Evolutionary conservation across 140 eudicot genomes (phyloP).

Genomic region (Flaveria floridana): DNA sequence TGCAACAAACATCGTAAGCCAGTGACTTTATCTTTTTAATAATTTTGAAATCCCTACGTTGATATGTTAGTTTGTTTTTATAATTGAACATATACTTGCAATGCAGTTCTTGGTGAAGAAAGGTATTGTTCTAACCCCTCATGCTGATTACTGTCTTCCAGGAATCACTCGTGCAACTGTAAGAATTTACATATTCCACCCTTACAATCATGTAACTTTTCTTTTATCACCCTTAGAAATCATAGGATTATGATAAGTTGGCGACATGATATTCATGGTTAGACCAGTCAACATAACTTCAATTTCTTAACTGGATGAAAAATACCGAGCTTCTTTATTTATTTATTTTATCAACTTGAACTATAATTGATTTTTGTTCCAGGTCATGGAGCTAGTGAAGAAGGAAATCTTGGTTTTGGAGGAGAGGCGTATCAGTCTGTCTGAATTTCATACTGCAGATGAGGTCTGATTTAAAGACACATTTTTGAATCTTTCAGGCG

Average conservation of each 20-base stretch:
- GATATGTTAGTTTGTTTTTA: not conserved
- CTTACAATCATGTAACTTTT: not conserved
- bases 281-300: too few species aligned
- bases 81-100: not conserved
- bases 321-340: not conserved
- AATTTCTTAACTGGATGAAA: too few species aligned
- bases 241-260: too few species aligned
- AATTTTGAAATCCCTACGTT: not conserved
- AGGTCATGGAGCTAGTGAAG: constrained; percentile 93
- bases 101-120: constrained; percentile 90
- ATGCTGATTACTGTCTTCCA: constrained; percentile 98
- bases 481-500: not conserved
- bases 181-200: constrained; percentile 42
- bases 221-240: not conserved
- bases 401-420: constrained; percentile 65
- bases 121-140: constrained; percentile 83
- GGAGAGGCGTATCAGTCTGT: constrained; percentile 78
- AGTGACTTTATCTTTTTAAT: not conserved
- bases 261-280: too few species aligned
- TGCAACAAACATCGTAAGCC: constrained; percentile 86
- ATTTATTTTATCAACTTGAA: constrained; percentile 1
- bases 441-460: constrained; percentile 96
- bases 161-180: constrained; percentile 97
- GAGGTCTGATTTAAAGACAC: constrained; percentile 48
- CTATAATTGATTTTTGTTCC: constrained; percentile 19